Percentiles rank a stretch among this genome's conserved stretches.
Conservation (phyloP, 257 asterid species). For the Solanum chiquidenum region DNA sequence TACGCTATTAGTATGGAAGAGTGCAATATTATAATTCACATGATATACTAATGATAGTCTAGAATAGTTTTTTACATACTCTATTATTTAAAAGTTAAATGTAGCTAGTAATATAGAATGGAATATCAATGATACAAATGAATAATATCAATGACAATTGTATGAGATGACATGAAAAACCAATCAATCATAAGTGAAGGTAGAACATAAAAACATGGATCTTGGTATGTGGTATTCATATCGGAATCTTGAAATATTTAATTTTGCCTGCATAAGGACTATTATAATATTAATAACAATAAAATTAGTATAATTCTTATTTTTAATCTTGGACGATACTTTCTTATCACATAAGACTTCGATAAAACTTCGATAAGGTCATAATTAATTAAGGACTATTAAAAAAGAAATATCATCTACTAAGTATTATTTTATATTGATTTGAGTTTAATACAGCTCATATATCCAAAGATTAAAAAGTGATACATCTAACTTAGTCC, state of each 20-base stretch:
- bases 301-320: background rate
- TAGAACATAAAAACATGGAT: background rate
- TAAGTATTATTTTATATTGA: background rate
- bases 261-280: fast-evolving
- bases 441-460: background rate
- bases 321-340: background rate
- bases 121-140: background rate
- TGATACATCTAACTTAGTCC: background rate
- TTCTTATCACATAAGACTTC: background rate
- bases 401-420: background rate
- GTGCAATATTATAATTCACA: background rate
- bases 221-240: background rate
- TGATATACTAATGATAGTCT: background rate
- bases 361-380: background rate
- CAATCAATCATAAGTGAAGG: background rate
- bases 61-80: background rate
- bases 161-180: background rate
- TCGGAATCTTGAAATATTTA: background rate
- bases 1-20: background rate
- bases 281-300: background rate
- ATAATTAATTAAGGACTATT: background rate
- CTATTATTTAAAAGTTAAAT: background rate
- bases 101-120: background rate
- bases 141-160: background rate
- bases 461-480: background rate